Base-by-base conservation (phyloP, 2,329 filamentous ascomycete species). In the Hymenotorrendiella dingleyae region DNA sequence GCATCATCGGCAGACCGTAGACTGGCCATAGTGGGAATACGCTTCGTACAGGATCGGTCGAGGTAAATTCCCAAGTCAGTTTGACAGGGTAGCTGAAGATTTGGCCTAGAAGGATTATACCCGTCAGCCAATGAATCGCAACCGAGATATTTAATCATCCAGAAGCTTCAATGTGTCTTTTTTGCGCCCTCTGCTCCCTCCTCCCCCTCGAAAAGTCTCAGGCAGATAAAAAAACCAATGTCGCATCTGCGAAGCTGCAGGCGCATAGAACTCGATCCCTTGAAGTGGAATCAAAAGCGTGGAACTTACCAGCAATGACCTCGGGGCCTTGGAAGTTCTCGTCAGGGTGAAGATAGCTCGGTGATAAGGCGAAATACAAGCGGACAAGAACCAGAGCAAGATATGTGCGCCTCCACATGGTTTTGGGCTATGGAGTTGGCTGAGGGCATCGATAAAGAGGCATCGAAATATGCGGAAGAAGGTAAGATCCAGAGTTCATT, bases 261-360 rank as follows among this genome's bases (percentile, higher is more conserved):
- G 20, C 23, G 40, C 21, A 40, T n/a, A 36, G 37, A 34, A 30
- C 28, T 23, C 17, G 36, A 21, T 22, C 10, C 17, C 3, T 21
- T 23, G 23, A 30, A 40, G 30, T 36, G 28, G 23, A 19, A 12
- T 23, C 20, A 38, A 24, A 32, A 22, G 33, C 3, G 36, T 3
- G 27, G n/a, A 20, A 69, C 82, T 55, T 78, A 96, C 91, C 91
- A 60, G 91, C 90, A 60, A 97, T 93, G 52, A 82, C 84, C 71
- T 98, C 93, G 12, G 93, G 93, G 26, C 93, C 93, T 69, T 98
- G 93, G 60, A 98, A 98, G 71, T 97, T 93, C 74, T 98, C 93
- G 69, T 98, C 93, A 4, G 93, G 93, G 65, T 98, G 93, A 35
- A 98, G 78, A 66, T 98, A 98, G 72, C 91, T 97, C 46, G 93